Percentiles rank a stretch among this genome's conserved stretches.
Evolutionary conservation across 768 basidiomycete genomes (phyloP).

Genomic region (Lepiota venenata): DNA sequence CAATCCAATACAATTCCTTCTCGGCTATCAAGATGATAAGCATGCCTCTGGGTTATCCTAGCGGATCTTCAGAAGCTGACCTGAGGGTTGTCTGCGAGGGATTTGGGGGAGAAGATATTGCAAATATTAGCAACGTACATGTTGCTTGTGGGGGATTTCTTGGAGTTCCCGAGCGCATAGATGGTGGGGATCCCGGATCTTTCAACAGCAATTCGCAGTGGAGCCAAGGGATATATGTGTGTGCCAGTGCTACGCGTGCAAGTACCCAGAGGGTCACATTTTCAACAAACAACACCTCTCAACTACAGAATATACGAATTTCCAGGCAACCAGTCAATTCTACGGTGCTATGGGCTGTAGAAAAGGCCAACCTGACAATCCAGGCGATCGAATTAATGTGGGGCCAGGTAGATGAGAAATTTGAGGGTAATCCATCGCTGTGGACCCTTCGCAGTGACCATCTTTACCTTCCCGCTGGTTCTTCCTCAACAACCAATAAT

Average conservation of each 20-base stretch:
- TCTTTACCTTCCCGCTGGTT: too few species aligned
- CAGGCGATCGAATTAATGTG: too few species aligned
- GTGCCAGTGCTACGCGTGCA: too few species aligned
- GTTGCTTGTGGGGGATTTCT: slow-evolving; percentile 16
- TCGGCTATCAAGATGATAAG: not conserved
- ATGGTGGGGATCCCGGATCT: slow-evolving; percentile 17
- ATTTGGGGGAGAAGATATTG: slow-evolving; percentile 16
- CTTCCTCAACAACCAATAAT: not conserved
- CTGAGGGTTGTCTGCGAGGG: slow-evolving; percentile 12
- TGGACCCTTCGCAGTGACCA: too few species aligned
- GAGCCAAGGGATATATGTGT: slow-evolving; percentile 16
- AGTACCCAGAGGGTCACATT: not conserved
- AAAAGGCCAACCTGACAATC: not conserved
- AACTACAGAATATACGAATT: not conserved
- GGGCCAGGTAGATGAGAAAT: too few species aligned
- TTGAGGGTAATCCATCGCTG: too few species aligned
- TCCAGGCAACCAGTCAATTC: not conserved
- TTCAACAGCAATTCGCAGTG: slow-evolving; percentile 15
- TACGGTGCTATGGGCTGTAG: not conserved
- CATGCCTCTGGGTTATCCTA: not conserved
- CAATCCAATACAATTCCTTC: too few species aligned
- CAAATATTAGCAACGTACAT: slow-evolving; percentile 18
- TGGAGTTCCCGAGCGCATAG: slow-evolving; percentile 17
- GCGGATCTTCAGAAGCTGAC: not conserved
- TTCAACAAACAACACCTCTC: not conserved